Conservation (phyloP, 2,329 filamentous ascomycete genomes). For the Diatrype stigma region DNA sequence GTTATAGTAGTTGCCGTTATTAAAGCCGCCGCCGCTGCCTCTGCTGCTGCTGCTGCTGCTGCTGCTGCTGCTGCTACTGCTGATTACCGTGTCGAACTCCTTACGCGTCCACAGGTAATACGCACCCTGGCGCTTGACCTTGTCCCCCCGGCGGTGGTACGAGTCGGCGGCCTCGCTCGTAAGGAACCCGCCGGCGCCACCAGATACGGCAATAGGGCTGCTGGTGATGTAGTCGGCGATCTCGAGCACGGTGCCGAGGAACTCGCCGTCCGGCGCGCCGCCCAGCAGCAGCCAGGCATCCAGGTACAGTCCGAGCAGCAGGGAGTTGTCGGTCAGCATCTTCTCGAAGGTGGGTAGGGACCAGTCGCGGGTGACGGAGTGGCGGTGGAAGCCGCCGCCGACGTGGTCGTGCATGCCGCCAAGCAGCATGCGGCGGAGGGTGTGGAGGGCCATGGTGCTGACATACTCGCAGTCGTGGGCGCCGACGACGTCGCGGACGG, state of each 20-base stretch:
- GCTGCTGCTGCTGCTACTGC: too few relatives aligned
- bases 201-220: conserved; percentile 57
- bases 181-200: conserved; percentile 73
- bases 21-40: too few relatives aligned
- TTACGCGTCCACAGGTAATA: conserved; percentile 93
- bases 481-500: conserved; percentile 85
- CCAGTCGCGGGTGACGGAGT: conserved; percentile 90
- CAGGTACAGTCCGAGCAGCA: conserved; percentile 77
- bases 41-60: too few relatives aligned
- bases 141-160: conserved; percentile 66
- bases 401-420: conserved; percentile 54
- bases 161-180: conserved; percentile 92
- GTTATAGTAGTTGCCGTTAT: too few relatives aligned
- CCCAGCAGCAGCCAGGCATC: conserved; percentile 70
- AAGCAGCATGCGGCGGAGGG: conserved; percentile 67
- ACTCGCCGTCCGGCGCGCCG: conserved; percentile 57
- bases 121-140: conserved; percentile 82
- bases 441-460: conserved; percentile 74
- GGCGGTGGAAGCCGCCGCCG: conserved; percentile 60
- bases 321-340: conserved; percentile 88
- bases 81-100: conserved; percentile 76
- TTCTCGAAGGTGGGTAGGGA: conserved; percentile 95
- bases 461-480: conserved; percentile 70
- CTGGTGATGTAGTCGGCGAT: conserved; percentile 82
- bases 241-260: conserved; percentile 75